These are phyloP conservation scores for Herpotrichia juniperi DNA, from an alignment of 2,329 filamentous ascomycete species.

Conservation along the genomic window DNA sequence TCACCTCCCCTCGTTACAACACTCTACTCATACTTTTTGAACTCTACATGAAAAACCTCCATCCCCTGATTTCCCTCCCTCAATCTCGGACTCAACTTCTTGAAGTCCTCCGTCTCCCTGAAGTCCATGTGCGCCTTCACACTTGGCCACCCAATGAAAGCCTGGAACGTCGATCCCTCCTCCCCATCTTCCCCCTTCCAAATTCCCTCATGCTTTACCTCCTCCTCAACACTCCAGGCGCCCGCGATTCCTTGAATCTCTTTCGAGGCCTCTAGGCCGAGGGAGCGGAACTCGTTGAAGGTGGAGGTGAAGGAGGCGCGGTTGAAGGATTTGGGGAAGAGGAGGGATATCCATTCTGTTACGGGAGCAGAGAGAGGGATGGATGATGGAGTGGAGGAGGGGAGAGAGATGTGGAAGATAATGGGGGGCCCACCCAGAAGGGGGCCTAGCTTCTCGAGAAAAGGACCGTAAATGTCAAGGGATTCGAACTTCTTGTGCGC, in stretches of 20 bases:
- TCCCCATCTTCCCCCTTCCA: slow-evolving; percentile 28
- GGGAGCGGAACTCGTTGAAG: slow-evolving; percentile 47
- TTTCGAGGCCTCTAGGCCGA: slow-evolving; percentile 37
- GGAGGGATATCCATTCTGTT: slow-evolving; percentile 56
- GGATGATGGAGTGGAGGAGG: slow-evolving; percentile 26
- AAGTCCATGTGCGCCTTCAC: slow-evolving; percentile 57
- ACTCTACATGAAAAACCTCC: slow-evolving; percentile 47
- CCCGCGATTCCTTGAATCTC: slow-evolving; percentile 32
- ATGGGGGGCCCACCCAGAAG: slow-evolving; percentile 32
- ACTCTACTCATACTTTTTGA: slow-evolving; percentile 12
- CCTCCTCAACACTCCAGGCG: slow-evolving; percentile 45
- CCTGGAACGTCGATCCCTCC: slow-evolving; percentile 48
- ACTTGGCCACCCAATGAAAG: slow-evolving; percentile 60
- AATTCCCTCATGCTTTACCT: slow-evolving; percentile 19
- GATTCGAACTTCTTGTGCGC: slow-evolving; percentile 50
- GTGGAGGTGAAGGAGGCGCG: slow-evolving; percentile 30
- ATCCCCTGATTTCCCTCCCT: slow-evolving; percentile 50
- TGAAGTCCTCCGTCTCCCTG: slow-evolving; percentile 54
- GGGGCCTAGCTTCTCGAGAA: slow-evolving; percentile 37
- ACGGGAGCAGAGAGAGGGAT: slow-evolving; percentile 50
- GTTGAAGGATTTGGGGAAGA: slow-evolving; percentile 46
- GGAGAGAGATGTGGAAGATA: slow-evolving; percentile 45
- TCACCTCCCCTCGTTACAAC: not conserved
- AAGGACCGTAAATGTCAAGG: slow-evolving; percentile 44
- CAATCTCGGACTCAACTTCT: slow-evolving; percentile 48